Evolutionary conservation across 768 basidiomycete species (phyloP).

Genomic region (Mycena alexandri): DNA sequence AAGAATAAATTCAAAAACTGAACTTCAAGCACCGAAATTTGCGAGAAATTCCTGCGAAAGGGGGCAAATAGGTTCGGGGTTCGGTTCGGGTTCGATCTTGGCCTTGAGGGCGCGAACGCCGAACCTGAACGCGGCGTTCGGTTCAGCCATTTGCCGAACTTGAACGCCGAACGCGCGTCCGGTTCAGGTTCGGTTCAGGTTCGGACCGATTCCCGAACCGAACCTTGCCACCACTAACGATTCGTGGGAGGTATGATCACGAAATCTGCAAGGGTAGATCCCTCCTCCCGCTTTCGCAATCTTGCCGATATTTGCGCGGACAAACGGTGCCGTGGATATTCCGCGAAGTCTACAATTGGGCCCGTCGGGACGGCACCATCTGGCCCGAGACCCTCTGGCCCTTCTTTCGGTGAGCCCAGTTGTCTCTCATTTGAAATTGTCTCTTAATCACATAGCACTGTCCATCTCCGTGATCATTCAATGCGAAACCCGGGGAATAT

Average conservation of each 20-base stretch:
- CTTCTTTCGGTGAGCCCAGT: constrained; percentile 9
- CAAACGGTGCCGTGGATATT: constrained; percentile 21
- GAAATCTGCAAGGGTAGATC: constrained; percentile 7
- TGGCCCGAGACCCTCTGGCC: constrained; percentile 20
- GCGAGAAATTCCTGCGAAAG: too few relatives aligned
- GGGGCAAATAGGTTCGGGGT: too few relatives aligned
- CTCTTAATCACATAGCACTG: background rate
- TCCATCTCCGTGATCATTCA: constrained; percentile 15
- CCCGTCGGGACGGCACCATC: constrained; percentile 1
- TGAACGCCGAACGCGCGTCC: too few relatives aligned
- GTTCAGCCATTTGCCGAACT: too few relatives aligned
- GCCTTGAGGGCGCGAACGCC: too few relatives aligned
- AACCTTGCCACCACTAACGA: too few relatives aligned
- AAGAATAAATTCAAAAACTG: too few relatives aligned
- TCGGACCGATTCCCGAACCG: too few relatives aligned
- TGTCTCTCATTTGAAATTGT: background rate
- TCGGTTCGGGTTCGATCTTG: too few relatives aligned
- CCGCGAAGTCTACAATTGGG: constrained; percentile 28
- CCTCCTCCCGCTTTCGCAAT: constrained; percentile 13
- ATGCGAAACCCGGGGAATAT: constrained; percentile 1
- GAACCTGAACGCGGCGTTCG: too few relatives aligned
- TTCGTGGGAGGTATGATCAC: constrained; percentile 3
- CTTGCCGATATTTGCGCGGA: constrained; percentile 14
- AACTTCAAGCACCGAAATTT: too few relatives aligned
- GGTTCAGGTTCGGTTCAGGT: too few relatives aligned